Evolutionary conservation across 768 basidiomycete species (phyloP), one percentile per base, ranked within the genome.

Genomic region (Boletus pseudopeckii): DNA sequence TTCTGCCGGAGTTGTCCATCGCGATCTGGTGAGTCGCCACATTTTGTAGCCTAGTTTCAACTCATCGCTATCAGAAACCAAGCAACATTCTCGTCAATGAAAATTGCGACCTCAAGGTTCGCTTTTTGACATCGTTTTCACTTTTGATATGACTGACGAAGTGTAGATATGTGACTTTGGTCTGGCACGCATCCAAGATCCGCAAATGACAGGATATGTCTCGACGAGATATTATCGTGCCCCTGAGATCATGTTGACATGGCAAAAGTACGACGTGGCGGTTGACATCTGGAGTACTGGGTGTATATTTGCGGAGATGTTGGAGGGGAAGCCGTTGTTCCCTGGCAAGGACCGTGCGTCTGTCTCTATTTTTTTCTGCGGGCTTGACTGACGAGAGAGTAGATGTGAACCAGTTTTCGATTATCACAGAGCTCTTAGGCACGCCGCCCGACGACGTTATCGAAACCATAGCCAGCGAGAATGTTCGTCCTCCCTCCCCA

Each of bases 361-460:
- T 61, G 60, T 63, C 20, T 14, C 22, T 26, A 8, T 2, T 7
- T 36, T 4, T 24, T 24, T 13, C 24, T 45, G 1, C 3, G 34
- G 2, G 48, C 24, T 34, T 14, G 42, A 30, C 48, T 50, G 38
- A 64, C 32, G n/a, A 44, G 36, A n/a, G 13, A 13, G 34, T 68
- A 98, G 96, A 99, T 73, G 97, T 98, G 64, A 94, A 99, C 76
- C 97, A 99, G 71, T 98, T 99, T 77, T 97, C 94, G 44, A 98
- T 99, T 74, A 99, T 99, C 75, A 98, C 96, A 40, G 96, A 99
- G 71, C 77, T 98, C 15, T 76, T 99, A 50, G 97, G 97, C 37
- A 98, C 97, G n/a, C 97, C 97, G 33, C 92, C 95, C 7, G 94
- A 98, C 80, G 97, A 98, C 79, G 97, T 98, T 76, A 98, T 99